phyloP scores from a whole-genome alignment of 768 basidiomycete genomes.

The Mycena indigotica region DNA sequence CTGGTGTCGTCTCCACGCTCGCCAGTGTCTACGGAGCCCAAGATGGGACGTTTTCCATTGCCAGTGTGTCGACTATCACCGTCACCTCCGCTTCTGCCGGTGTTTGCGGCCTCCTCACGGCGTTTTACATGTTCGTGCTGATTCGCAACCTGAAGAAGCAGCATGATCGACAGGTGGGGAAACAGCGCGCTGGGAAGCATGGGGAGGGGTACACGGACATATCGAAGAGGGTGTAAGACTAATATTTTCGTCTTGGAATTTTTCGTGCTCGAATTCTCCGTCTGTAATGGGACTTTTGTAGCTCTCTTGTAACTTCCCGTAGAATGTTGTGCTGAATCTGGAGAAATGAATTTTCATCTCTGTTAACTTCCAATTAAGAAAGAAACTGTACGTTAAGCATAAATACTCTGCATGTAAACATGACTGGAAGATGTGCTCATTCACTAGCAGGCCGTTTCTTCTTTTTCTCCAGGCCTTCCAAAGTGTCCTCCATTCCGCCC shows the following conservation, averaged over 20 bases:
- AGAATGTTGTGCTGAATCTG: too few relatives aligned
- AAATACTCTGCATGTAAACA: too few relatives aligned
- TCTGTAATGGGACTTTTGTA: too few relatives aligned
- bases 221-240: constrained; percentile 10
- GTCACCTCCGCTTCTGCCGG: constrained; percentile 44
- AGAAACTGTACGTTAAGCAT: too few relatives aligned
- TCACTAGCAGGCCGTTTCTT: too few relatives aligned
- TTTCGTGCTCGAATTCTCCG: too few relatives aligned
- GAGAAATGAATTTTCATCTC: too few relatives aligned
- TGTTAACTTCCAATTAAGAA: too few relatives aligned
- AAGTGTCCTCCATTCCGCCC: not conserved
- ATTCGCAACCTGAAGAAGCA: constrained; percentile 44
- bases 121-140: constrained; percentile 49
- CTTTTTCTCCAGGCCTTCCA: constrained; percentile 4
- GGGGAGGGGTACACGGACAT: constrained; percentile 16
- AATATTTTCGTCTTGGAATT: not conserved
- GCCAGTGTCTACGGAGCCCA: constrained; percentile 56
- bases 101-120: constrained; percentile 43
- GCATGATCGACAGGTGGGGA: constrained; percentile 45
- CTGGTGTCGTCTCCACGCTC: constrained; percentile 60
- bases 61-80: constrained; percentile 48
- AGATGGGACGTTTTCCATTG: constrained; percentile 43
- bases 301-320: too few relatives aligned
- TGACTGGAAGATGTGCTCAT: too few relatives aligned
- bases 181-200: constrained; percentile 43